A percentile compares a stretch with the other conserved stretches of the same genome.
These are phyloP conservation scores for Thielaviopsis populi DNA, from an alignment of 2,329 filamentous ascomycete genomes.

Conservation along the genomic window DNA sequence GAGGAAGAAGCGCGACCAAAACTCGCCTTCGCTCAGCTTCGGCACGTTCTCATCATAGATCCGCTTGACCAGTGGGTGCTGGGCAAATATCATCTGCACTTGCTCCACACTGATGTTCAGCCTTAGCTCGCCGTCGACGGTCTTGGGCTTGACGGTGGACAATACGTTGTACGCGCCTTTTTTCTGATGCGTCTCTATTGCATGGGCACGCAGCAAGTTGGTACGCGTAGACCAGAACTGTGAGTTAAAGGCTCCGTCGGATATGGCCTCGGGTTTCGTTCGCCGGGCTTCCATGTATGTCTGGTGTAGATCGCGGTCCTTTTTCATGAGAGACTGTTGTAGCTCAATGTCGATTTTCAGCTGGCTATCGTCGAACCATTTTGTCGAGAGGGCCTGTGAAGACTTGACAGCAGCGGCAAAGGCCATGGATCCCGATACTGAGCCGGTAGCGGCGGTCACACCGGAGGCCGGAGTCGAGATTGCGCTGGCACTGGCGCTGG, in stretches of 20 bases:
- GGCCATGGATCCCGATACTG: conserved; percentile 54
- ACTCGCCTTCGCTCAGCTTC: conserved; percentile 60
- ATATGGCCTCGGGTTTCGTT: conserved; percentile 73
- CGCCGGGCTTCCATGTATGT: conserved; percentile 76
- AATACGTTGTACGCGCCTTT: conserved; percentile 88
- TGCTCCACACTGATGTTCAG: conserved; percentile 83
- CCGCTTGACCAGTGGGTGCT: conserved; percentile 78
- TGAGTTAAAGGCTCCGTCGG: conserved; percentile 63
- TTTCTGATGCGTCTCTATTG: conserved; percentile 73
- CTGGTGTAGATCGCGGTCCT: conserved; percentile 57
- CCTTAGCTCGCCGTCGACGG: conserved; percentile 58
- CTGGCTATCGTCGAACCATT: conserved; percentile 67
- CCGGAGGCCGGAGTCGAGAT: conserved; percentile 18
- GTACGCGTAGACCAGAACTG: conserved; percentile 92
- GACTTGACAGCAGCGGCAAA: conserved; percentile 55
- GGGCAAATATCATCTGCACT: conserved; percentile 80
- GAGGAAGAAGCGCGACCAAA: conserved; percentile 91
- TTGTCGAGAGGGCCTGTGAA: conserved; percentile 36
- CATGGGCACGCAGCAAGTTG: conserved; percentile 74
- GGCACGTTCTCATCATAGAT: conserved; percentile 92
- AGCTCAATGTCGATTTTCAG: conserved; percentile 66
- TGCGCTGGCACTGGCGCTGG: conserved; percentile 20
- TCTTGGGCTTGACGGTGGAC: conserved; percentile 69
- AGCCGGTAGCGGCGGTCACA: conserved; percentile 5
- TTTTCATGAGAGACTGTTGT: conserved; percentile 76